Evolutionary conservation across 2,329 filamentous ascomycete species (phyloP).

Genomic region (Diaporthe citriasiana): DNA sequence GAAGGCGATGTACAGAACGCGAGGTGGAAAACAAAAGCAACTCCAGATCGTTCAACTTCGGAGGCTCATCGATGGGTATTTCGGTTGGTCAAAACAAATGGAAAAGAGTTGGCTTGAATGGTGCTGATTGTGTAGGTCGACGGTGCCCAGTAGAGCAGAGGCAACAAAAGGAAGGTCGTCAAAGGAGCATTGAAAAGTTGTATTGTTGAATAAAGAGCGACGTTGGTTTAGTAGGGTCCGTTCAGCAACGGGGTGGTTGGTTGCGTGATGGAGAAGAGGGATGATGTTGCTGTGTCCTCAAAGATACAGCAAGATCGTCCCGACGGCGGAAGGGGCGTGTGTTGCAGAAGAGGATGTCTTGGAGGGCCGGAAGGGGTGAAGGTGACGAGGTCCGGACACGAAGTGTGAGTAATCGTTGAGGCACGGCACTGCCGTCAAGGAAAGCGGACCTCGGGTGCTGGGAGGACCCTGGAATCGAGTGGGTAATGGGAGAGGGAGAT

Average conservation of each 20-base stretch:
- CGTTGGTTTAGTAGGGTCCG: conserved; percentile 20
- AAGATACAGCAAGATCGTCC: conserved; percentile 38
- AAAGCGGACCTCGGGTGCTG: conserved; percentile 39
- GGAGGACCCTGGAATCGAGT: conserved; percentile 47
- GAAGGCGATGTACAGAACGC: conserved; percentile 42
- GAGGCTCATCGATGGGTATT: conserved; percentile 62
- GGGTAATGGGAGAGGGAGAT: conserved; percentile 51
- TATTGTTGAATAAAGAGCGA: conserved; percentile 42
- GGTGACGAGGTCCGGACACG: conserved; percentile 37
- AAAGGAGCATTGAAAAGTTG: conserved; percentile 44
- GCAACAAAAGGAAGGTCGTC: conserved; percentile 50
- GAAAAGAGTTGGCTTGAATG: conserved; percentile 45
- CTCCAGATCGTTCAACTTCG: conserved; percentile 61
- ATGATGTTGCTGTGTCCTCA: conserved; percentile 36
- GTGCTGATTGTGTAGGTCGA: conserved; percentile 49
- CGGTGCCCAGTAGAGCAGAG: conserved; percentile 50
- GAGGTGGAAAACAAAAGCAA: conserved; percentile 48
- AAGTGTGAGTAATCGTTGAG: conserved; percentile 40
- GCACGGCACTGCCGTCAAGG: conserved; percentile 42
- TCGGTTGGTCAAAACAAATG: conserved; percentile 54
- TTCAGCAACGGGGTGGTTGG: conserved; percentile 10
- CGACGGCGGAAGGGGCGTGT: conserved; percentile 20
- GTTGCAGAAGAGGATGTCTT: conserved; percentile 25
- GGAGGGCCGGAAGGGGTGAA: conserved; percentile 11
- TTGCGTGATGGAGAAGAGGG: conserved; percentile 14